Evolutionary conservation across 495 filamentous ascomycete genomes (phyloP), one percentile per base, ranked within the genome.

Genomic region (Viridothelium virens): DNA sequence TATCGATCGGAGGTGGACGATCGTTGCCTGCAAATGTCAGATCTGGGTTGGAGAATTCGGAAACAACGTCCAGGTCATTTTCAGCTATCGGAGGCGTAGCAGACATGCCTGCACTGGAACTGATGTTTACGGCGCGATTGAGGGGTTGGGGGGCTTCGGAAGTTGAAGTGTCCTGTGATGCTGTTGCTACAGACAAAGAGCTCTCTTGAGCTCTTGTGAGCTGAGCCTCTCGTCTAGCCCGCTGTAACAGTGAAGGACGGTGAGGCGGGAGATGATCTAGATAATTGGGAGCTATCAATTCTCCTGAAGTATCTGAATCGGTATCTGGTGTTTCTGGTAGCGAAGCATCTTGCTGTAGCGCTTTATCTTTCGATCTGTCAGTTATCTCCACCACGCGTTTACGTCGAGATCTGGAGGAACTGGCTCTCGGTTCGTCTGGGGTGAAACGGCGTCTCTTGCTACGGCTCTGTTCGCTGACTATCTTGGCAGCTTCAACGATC

Each of bases 401-500:
- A 36, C 18, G 18, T 7, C 31, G 25, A 7, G 33, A 18, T 36
- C 31, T 18, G 10, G 25, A 9, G 5, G 31, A 7, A 59, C 53
- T 18, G 31, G 31, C 18, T 59, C 25, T 66, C 66, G 47, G 66
- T 62, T 18, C 61, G 61, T 47, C 33, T 47, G 37, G 2, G 10
- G 31, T 31, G 36, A 34, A 59, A 34, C 76, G 74, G 12, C 71
- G 70, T 61, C 75, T 78, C 71, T 76, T 78, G 41, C 47, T 72
- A 41, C 69, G 69, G 12, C 74, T 72, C 34, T 78, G 72, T 38
- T 75, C 63, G 56, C 74, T 77, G 10, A 78, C 79, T 53, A 81
- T 75, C 68, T 84, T 82, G 38, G 80, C 36, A 34, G 83, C 76
- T 71, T 89, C 86, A 14, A 80, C 77, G 44, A 86, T 82, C 2